These are phyloP conservation scores for Penicillium fuscoglaucum DNA, from an alignment of 2,329 filamentous ascomycete species.

Conservation along the genomic window DNA sequence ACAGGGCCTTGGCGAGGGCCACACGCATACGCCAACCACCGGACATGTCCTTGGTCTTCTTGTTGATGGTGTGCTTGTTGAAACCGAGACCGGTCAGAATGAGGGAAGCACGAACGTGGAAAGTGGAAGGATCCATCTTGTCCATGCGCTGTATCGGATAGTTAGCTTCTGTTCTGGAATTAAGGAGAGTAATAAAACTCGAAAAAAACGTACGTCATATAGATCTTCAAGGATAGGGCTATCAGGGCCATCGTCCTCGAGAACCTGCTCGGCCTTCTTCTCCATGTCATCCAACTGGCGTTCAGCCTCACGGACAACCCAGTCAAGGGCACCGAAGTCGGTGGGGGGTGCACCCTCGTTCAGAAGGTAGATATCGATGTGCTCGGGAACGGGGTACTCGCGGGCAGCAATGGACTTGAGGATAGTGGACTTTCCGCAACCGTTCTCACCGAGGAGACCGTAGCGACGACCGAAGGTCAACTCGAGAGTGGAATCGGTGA, in stretches of 20 bases:
- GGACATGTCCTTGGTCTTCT: constrained; percentile 99
- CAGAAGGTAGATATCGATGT: constrained; percentile 96
- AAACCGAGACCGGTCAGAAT: constrained; percentile 98
- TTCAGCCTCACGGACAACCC: constrained; percentile 94
- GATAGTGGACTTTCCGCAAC: constrained; percentile 97
- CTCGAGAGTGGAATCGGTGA: constrained; percentile 91
- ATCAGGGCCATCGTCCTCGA: constrained; percentile 91
- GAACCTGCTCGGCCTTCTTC: constrained; percentile 79
- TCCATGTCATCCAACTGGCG: constrained; percentile 89
- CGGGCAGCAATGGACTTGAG: constrained; percentile 91
- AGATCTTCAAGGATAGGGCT: constrained; percentile 86
- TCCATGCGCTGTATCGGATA: constrained; percentile 75
- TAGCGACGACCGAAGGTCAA: constrained; percentile 91
- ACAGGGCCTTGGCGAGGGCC: constrained; percentile 92
- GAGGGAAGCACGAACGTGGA: constrained; percentile 89
- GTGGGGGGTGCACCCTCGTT: constrained; percentile 93
- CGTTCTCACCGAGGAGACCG: constrained; percentile 96
- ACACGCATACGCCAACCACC: constrained; percentile 99
- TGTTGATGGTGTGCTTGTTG: constrained; percentile 96
- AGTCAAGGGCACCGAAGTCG: constrained; percentile 89
- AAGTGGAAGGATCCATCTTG: constrained; percentile 97
- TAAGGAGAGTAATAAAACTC: background rate
- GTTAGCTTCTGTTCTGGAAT: constrained; percentile 23
- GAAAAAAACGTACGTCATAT: constrained; percentile 72
- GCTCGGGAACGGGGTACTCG: constrained; percentile 93